Evolutionary conservation across 139 green algal species (phyloP).

Genomic region (Yamagishiella unicocca): DNA sequence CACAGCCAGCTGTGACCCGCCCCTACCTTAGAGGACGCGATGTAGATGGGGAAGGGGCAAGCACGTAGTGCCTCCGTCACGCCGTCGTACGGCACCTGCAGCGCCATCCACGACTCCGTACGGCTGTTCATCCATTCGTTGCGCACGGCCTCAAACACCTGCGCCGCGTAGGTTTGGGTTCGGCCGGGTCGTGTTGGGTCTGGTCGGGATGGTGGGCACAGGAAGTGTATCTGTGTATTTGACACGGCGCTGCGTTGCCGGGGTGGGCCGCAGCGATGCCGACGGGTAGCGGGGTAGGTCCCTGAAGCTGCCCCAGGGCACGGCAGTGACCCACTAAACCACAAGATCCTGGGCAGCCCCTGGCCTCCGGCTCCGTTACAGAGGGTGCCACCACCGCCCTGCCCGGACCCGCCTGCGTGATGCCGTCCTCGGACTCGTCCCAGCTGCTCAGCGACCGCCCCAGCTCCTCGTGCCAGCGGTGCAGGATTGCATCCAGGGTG

Average conservation of each 20-base stretch:
- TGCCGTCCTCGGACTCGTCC: slow-evolving; percentile 38
- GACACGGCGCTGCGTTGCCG: too few relatives aligned
- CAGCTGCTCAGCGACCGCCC: slow-evolving; percentile 50
- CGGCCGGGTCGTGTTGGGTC: too few relatives aligned
- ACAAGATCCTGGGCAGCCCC: too few relatives aligned
- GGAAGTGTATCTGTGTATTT: too few relatives aligned
- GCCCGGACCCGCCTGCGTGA: slow-evolving; percentile 36
- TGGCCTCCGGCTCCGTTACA: too few relatives aligned
- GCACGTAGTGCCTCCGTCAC: slow-evolving; percentile 24
- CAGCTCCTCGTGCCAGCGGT: slow-evolving; percentile 68
- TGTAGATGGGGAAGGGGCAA: not conserved
- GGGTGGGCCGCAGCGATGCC: too few relatives aligned
- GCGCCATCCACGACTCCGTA: slow-evolving; percentile 54
- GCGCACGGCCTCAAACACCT: slow-evolving; percentile 63
- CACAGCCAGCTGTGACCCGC: too few relatives aligned
- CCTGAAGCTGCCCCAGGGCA: too few relatives aligned
- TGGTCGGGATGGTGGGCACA: too few relatives aligned
- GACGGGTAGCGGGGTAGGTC: too few relatives aligned
- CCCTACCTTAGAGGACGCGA: slow-evolving; percentile 36
- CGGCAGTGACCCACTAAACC: too few relatives aligned
- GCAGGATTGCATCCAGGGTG: slow-evolving; percentile 57
- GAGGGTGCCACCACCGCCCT: too few relatives aligned
- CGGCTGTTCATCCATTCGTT: slow-evolving; percentile 49
- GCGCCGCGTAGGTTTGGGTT: not conserved
- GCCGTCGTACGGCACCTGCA: slow-evolving; percentile 44